phyloP scores from a whole-genome alignment of 2,329 filamentous ascomycete species.

The Xylaria sp. region DNA sequence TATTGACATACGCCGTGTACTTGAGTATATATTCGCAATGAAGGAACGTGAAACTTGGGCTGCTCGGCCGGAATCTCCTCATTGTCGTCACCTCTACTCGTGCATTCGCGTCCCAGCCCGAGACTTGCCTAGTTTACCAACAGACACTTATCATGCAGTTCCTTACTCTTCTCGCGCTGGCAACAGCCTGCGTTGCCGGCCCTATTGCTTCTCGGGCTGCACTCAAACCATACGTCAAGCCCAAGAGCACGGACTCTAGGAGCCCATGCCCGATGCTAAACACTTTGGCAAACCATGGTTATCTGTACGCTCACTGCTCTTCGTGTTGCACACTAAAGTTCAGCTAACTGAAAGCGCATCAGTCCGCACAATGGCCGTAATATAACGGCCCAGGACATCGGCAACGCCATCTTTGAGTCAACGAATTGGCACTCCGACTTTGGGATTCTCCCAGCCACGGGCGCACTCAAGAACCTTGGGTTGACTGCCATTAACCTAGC shows the following conservation, averaged over 20 bases:
- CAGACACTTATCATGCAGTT: constrained; percentile 30
- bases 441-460: constrained; percentile 27
- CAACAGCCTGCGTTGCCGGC: constrained; percentile 24
- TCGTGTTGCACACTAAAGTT: not conserved
- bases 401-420: constrained; percentile 31
- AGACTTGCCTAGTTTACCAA: not conserved
- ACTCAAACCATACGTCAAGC: constrained; percentile 37
- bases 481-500: constrained; percentile 28
- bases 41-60: not conserved
- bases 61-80: not conserved
- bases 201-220: constrained; percentile 29
- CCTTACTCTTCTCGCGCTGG: constrained; percentile 31
- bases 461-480: constrained; percentile 26
- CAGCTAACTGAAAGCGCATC: constrained; percentile 5
- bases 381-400: constrained; percentile 35
- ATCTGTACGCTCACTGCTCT: constrained; percentile 35
- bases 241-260: constrained; percentile 38
- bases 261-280: constrained; percentile 42
- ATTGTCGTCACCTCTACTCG: not conserved
- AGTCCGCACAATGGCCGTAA: constrained; percentile 38
- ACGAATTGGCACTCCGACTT: constrained; percentile 39
- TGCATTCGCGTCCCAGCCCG: not conserved
- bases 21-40: constrained; percentile 26
- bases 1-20: not conserved
- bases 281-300: constrained; percentile 43